Conservation (phyloP, 805 yeast genomes). For the Priceomyces melissophilus region DNA sequence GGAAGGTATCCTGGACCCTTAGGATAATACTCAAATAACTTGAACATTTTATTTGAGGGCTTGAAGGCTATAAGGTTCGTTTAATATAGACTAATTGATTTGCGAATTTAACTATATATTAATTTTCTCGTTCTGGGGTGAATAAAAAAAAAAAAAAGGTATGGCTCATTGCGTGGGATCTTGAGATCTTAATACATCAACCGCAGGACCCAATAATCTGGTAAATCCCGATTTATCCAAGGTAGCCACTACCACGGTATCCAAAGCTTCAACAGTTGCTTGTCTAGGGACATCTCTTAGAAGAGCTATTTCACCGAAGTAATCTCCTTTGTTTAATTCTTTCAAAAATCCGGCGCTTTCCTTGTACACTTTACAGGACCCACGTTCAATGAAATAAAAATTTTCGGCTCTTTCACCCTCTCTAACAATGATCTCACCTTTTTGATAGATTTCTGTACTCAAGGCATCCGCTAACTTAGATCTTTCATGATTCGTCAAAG, state of each 20-base stretch:
- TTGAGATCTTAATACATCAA: constrained; percentile 77
- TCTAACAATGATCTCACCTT: constrained; percentile 70
- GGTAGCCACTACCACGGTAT: constrained; percentile 82
- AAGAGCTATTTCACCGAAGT: constrained; percentile 95
- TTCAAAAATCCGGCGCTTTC: constrained; percentile 58
- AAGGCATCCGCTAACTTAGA: constrained; percentile 93
- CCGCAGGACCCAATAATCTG: constrained; percentile 91
- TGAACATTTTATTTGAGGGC: too few relatives aligned
- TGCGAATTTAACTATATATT: not conserved
- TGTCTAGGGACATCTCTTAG: constrained; percentile 90
- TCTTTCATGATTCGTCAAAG: constrained; percentile 75
- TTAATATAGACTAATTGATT: too few relatives aligned
- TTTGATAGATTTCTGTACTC: constrained; percentile 65
- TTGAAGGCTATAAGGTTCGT: too few relatives aligned
- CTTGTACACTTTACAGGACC: constrained; percentile 74
- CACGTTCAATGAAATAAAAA: constrained; percentile 56
- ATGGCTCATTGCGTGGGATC: constrained; percentile 59
- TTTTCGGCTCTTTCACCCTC: constrained; percentile 72
- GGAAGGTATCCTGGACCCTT: constrained; percentile 30
- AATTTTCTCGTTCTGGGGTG: not conserved
- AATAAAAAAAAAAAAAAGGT: constrained; percentile 1
- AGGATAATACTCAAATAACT: constrained; percentile 7
- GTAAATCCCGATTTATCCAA: constrained; percentile 91
- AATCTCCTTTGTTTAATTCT: constrained; percentile 72
- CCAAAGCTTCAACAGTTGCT: constrained; percentile 82